phyloP scores from a whole-genome alignment of 1,284 basidiomycete genomes.

The Coriolopsis trogii region DNA sequence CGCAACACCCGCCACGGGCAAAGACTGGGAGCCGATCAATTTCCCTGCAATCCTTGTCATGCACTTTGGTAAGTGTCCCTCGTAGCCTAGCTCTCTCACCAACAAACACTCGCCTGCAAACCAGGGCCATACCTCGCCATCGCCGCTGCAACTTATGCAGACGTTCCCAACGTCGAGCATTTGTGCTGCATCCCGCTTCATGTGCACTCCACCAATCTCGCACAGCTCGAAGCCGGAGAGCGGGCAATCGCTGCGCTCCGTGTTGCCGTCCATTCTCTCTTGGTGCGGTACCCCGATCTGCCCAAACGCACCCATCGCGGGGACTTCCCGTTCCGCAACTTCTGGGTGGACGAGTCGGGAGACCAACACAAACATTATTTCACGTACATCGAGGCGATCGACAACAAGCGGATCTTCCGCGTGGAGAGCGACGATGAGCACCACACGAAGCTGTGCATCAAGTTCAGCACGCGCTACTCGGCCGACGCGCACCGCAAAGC shows the following conservation, averaged over 20 bases:
- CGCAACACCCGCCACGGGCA: not conserved
- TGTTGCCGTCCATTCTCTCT: slow-evolving; percentile 3
- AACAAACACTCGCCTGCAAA: not conserved
- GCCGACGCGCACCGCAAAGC: slow-evolving; percentile 15
- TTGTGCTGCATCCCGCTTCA: slow-evolving; percentile 7
- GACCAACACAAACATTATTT: not conserved
- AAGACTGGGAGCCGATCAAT: not conserved
- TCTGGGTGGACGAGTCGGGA: slow-evolving; percentile 3
- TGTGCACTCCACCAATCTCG: slow-evolving; percentile 5
- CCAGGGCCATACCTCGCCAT: too few species aligned
- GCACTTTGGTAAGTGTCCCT: slow-evolving; percentile 3
- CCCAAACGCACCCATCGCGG: not conserved
- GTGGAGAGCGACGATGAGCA: not conserved
- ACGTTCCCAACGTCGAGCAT: slow-evolving; percentile 3
- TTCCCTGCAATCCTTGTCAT: slow-evolving; percentile 4
- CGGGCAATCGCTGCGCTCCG: slow-evolving; percentile 13
- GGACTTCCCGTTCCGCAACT: slow-evolving; percentile 12
- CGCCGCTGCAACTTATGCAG: too few species aligned
- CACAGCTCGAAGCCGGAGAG: slow-evolving; percentile 5
- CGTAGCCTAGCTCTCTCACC: not conserved
- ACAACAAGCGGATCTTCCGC: slow-evolving; percentile 11
- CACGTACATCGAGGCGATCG: slow-evolving; percentile 9
- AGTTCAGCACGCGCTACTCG: slow-evolving; percentile 16
- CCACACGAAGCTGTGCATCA: slow-evolving; percentile 10
- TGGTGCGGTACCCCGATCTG: not conserved